Evolutionary conservation across 2,329 filamentous ascomycete genomes (phyloP).

Genomic region (Zymoseptoria crescenta): DNA sequence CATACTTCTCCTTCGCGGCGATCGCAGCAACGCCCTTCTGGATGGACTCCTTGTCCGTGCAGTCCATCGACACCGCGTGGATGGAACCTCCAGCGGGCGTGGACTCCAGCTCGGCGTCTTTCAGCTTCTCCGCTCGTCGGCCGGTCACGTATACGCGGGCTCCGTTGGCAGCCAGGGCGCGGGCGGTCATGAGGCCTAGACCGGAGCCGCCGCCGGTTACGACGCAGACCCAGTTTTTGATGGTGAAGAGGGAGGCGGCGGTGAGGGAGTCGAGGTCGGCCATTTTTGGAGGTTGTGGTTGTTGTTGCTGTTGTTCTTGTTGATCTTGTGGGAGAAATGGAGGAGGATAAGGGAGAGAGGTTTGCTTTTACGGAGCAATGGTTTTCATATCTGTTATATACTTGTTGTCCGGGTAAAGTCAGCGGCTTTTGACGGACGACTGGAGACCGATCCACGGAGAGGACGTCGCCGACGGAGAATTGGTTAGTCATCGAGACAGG

Average conservation of each 20-base stretch:
- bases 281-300: conserved; percentile 13
- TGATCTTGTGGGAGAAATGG: neutral
- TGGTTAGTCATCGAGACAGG: neutral
- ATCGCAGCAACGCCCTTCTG: conserved; percentile 20
- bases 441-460: neutral
- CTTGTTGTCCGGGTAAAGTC: neutral
- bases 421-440: neutral
- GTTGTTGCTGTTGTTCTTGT: neutral
- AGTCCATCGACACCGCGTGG: conserved; percentile 26
- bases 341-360: neutral
- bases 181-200: conserved; percentile 42
- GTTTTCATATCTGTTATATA: neutral
- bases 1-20: conserved; percentile 22
- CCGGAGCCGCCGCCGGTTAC: conserved; percentile 41
- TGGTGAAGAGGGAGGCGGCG: conserved; percentile 30
- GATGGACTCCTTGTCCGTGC: conserved; percentile 27
- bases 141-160: conserved; percentile 43
- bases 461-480: neutral
- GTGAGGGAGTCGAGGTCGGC: conserved; percentile 19
- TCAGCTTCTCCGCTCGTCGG: conserved; percentile 38
- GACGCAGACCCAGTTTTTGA: conserved; percentile 35
- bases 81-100: conserved; percentile 59
- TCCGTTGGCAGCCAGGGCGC: conserved; percentile 42
- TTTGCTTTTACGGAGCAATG: neutral
- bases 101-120: conserved; percentile 33